Base-by-base conservation (phyloP, 805 yeast species). In the Grigorovia yakushimaensis region DNA sequence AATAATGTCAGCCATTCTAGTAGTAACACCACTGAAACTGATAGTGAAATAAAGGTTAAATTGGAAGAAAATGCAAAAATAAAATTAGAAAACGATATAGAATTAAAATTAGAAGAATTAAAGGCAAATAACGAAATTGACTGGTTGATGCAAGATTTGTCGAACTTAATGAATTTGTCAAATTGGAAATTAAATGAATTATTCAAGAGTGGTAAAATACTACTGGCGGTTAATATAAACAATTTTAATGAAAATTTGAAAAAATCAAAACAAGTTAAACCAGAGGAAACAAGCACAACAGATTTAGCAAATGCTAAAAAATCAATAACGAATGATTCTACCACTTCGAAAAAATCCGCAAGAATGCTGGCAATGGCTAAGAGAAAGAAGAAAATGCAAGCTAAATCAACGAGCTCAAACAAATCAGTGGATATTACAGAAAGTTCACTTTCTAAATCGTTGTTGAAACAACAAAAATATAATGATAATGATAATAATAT, bases 351-450 rank as follows among this genome's bases (percentile, higher is more conserved):
- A 43, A 62, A 72, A 39, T 81, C 84, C 44, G 89, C 95, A 0
- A 78, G 97, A 62, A 76, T 88, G 73, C 77, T 87, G 51, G 98
- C 96, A 1, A 79, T 91, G 86, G 96, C 96, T n/a, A 84, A 84
- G 57, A 76, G 98, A 58, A 81, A 83, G 60, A 93, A 95, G 4
- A 87, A 84, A 61, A 81, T 78, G 45, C 77, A 73, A 52, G 84
- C 86, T 1, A 79, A 77, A 54, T 65, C 74, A 9, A 68, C 70
- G 8, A 65, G 37, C n/a, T 27, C 73, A 5, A 64, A 64, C 20
- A 76, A 73, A 55, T 77, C 84, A 0, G 79, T 84, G 0, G 91
- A 84, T 61, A 66, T 84, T 9, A 79, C 88, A 1, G 85, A 82
- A 59, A 78, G 85, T 55, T 79, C 88, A 0, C 73, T 84, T 1